Evolutionary conservation across 164 flowering plant genomes (phyloP).

Genomic region (Vitis cinerea): DNA sequence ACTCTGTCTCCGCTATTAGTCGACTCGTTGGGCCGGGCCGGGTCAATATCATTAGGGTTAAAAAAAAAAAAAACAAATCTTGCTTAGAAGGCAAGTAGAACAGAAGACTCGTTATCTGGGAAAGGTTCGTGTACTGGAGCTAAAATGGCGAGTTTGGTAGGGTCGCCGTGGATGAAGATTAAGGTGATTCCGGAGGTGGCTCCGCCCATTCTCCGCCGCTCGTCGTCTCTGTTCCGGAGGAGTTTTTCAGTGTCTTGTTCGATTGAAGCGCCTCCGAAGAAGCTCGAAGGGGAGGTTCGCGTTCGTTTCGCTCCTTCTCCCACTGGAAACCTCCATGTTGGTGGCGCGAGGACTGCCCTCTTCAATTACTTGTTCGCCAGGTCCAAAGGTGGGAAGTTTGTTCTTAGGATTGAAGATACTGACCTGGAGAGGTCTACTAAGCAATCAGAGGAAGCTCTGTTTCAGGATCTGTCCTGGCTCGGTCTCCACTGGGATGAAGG

Average conservation of each 20-base stretch:
- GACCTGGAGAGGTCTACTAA: conserved; percentile 90
- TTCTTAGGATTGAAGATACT: conserved; percentile 90
- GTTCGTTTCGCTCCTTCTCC: conserved; percentile 99
- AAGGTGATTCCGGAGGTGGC: conserved; percentile 41
- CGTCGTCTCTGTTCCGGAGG: conserved; percentile 15
- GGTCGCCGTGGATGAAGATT: conserved; percentile 44
- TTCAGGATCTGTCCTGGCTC: conserved; percentile 86
- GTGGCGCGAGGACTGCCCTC: conserved; percentile 97
- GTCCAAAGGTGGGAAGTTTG: conserved; percentile 91
- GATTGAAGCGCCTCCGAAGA: conserved; percentile 13
- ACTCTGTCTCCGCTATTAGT: no score
- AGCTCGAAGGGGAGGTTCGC: conserved; percentile 48
- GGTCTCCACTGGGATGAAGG: conserved; percentile 99
- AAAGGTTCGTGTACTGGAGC: no score
- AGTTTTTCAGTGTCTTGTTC: conserved; percentile 28
- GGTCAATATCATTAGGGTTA: no score
- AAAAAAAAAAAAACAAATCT: no score
- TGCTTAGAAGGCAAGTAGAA: no score
- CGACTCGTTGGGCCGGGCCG: no score
- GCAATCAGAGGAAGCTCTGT: conserved; percentile 84
- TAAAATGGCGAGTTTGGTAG: conserved; percentile 34
- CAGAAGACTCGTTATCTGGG: no score
- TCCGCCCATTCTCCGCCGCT: conserved; percentile 25
- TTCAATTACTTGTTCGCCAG: conserved; percentile 90
- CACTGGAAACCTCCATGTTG: conserved; percentile 94